A percentile compares a stretch with the other conserved stretches of the same genome.
Evolutionary conservation across 345 rosid genomes (phyloP).

Genomic region (Eucalyptus polyanthemos): DNA sequence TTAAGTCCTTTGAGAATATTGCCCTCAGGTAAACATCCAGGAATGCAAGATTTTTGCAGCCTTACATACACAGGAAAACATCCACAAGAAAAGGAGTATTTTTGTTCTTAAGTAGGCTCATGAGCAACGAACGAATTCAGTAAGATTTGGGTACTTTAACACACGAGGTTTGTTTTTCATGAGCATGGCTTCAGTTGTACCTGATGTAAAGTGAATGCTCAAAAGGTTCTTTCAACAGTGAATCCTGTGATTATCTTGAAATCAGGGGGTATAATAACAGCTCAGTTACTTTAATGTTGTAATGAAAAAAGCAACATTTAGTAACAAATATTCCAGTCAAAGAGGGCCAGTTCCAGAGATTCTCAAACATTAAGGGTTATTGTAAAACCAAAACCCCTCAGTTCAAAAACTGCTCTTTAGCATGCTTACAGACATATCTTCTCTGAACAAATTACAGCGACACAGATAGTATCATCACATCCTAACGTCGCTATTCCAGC

Average conservation of each 20-base stretch:
- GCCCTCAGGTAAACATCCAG: background rate
- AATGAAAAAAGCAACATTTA: background rate
- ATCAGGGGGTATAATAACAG: background rate
- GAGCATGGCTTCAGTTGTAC: background rate
- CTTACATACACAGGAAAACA: background rate
- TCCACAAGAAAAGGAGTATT: background rate
- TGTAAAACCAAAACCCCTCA: background rate
- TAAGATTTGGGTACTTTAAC: background rate
- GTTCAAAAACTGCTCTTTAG: background rate
- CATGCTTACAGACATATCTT: background rate
- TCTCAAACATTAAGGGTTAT: background rate
- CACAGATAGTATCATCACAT: background rate
- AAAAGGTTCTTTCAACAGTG: background rate
- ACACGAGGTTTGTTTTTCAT: background rate
- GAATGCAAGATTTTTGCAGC: background rate
- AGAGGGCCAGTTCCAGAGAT: background rate
- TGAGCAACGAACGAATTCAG: background rate
- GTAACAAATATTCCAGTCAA: background rate
- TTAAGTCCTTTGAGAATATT: background rate
- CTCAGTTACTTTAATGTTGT: background rate
- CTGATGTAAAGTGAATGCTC: background rate
- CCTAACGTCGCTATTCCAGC: background rate
- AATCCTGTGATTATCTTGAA: background rate
- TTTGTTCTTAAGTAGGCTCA: background rate
- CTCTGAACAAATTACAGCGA: background rate